phyloP scores from a whole-genome alignment of 805 yeast genomes.

The Vanderwaltozyma polyspora region DNA sequence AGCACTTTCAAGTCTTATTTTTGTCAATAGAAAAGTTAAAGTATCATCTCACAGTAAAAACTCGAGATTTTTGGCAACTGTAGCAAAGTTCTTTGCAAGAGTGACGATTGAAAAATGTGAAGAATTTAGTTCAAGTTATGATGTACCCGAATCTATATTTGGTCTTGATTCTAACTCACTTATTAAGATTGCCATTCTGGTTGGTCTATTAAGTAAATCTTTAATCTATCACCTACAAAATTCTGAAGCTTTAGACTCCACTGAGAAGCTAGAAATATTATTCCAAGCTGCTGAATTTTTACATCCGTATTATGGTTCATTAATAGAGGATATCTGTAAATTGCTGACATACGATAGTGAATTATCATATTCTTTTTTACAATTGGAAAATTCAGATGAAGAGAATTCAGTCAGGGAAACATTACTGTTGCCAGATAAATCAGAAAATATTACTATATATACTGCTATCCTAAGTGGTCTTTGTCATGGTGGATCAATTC shows the following conservation, averaged over 20 bases:
- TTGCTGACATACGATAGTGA: slow-evolving; percentile 18
- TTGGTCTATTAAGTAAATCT: slow-evolving; percentile 19
- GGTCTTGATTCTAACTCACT: slow-evolving; percentile 10
- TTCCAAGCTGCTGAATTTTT: slow-evolving; percentile 27
- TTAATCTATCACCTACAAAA: slow-evolving; percentile 11
- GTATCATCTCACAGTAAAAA: slow-evolving; percentile 24
- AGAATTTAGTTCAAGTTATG: slow-evolving; percentile 28
- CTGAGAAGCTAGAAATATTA: slow-evolving; percentile 10
- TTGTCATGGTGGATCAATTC: slow-evolving; percentile 19
- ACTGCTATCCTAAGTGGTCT: slow-evolving; percentile 22
- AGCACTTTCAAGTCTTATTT: slow-evolving; percentile 34
- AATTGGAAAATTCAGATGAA: slow-evolving; percentile 4
- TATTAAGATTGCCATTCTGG: slow-evolving; percentile 18
- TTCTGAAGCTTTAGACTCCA: slow-evolving; percentile 5
- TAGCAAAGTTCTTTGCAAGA: slow-evolving; percentile 42
- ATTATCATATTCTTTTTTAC: slow-evolving; percentile 4
- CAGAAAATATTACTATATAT: slow-evolving; percentile 15
- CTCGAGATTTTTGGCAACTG: slow-evolving; percentile 31
- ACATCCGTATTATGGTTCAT: slow-evolving; percentile 16
- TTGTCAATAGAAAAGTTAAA: slow-evolving; percentile 27
- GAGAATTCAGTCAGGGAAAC: slow-evolving; percentile 4
- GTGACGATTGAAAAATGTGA: slow-evolving; percentile 32
- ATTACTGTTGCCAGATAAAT: slow-evolving; percentile 17
- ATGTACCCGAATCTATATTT: slow-evolving; percentile 8
- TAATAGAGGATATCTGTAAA: slow-evolving; percentile 16